Conservation (phyloP, 2,329 filamentous ascomycete genomes). For the Aureobasidium sp. region DNA sequence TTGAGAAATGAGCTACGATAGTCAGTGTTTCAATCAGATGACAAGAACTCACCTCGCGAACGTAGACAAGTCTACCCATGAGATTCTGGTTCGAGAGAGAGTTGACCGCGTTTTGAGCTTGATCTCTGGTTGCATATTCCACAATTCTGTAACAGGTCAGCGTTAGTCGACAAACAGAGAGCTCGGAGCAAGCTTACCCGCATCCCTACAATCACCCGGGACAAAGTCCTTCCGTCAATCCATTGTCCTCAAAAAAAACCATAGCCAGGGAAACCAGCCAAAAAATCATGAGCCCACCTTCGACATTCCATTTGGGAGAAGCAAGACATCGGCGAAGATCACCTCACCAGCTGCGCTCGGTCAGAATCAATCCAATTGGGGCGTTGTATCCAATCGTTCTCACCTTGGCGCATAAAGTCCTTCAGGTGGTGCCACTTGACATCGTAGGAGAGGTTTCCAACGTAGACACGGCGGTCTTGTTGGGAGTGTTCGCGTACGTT, state of each 20-base stretch:
- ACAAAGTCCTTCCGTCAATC: conserved; percentile 96
- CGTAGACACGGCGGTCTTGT: conserved; percentile 98
- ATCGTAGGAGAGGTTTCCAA: conserved; percentile 97
- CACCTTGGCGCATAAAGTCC: conserved; percentile 99
- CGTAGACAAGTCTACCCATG: conserved; percentile 97
- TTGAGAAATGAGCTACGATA: background rate
- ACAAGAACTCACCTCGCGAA: conserved; percentile 70
- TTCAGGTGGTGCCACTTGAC: conserved; percentile 99
- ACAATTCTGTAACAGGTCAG: conserved; percentile 69
- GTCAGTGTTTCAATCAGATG: background rate
- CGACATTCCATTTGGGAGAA: conserved; percentile 99
- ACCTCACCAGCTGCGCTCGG: conserved; percentile 79
- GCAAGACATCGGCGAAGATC: conserved; percentile 97
- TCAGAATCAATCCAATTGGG: background rate
- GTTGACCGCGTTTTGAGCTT: conserved; percentile 95
- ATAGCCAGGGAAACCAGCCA: conserved; percentile 69
- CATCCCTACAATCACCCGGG: conserved; percentile 96
- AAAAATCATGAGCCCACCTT: conserved; percentile 94
- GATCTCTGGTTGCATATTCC: conserved; percentile 99
- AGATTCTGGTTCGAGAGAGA: conserved; percentile 98
- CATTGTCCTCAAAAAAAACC: conserved; percentile 73
- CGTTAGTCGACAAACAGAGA: background rate
- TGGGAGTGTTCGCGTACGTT: conserved; percentile 90
- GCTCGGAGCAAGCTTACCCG: conserved; percentile 63
- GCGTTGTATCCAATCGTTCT: conserved; percentile 31